phyloP scores from a whole-genome alignment of 108 stramenopile species.

The Nannochloropsis salina region DNA sequence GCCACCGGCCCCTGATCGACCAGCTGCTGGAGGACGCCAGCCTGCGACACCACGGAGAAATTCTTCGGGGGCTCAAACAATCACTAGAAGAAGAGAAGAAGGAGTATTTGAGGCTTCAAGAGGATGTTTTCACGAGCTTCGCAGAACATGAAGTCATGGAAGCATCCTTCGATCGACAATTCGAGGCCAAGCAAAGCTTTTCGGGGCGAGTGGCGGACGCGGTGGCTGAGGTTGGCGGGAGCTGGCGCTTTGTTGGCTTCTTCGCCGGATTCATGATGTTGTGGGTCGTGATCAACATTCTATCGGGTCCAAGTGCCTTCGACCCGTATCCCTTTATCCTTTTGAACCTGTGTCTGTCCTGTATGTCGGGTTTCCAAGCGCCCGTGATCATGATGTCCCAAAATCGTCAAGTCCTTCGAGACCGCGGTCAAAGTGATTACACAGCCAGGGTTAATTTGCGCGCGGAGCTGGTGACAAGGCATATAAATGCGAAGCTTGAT shows the following conservation, averaged over 20 bases:
- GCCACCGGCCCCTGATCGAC: constrained; percentile 1
- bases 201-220: background rate
- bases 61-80: background rate
- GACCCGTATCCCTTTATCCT: constrained; percentile 15
- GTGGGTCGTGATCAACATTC: background rate
- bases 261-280: background rate
- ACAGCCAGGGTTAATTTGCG: background rate
- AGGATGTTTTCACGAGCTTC: background rate
- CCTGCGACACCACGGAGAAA: background rate
- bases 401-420: background rate
- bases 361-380: background rate
- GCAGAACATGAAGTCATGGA: constrained; percentile 10
- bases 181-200: background rate
- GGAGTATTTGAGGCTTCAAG: background rate
- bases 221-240: background rate
- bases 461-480: background rate
- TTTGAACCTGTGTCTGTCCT: background rate
- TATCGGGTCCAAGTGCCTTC: background rate
- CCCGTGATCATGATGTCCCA: constrained; percentile 5
- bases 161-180: constrained; percentile 7
- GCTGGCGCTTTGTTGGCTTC: constrained; percentile 2
- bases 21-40: constrained; percentile 10
- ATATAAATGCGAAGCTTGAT: background rate
- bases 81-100: background rate
- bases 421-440: background rate